Evolutionary conservation across 2,329 filamentous ascomycete species (phyloP).

Genomic region (Pseudopithomyces maydicus): DNA sequence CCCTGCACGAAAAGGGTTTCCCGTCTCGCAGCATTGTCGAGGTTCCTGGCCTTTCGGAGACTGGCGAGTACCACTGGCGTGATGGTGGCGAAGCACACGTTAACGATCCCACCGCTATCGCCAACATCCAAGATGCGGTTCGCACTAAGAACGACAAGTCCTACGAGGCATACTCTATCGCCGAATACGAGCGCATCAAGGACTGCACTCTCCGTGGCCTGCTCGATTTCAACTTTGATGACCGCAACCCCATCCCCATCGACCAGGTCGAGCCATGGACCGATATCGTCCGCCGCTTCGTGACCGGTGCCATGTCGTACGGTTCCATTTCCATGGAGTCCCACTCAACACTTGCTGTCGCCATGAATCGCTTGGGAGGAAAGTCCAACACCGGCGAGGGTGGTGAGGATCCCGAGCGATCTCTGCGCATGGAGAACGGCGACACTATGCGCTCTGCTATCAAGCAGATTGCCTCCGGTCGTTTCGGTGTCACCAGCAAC

Average conservation of each 20-base stretch:
- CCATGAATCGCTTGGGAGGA: slow-evolving; percentile 94
- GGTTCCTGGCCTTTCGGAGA: slow-evolving; percentile 82
- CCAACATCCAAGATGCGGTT: slow-evolving; percentile 95
- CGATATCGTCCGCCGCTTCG: slow-evolving; percentile 94
- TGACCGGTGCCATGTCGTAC: slow-evolving; percentile 97
- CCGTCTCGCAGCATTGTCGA: slow-evolving; percentile 77
- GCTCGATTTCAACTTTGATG: slow-evolving; percentile 95
- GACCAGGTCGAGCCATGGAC: slow-evolving; percentile 99
- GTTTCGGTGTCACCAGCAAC: slow-evolving; percentile 93
- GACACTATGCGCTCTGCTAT: slow-evolving; percentile 98
- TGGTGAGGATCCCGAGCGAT: slow-evolving; percentile 93
- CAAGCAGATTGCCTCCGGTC: slow-evolving; percentile 94
- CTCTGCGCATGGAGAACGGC: slow-evolving; percentile 82
- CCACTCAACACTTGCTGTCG: slow-evolving; percentile 91
- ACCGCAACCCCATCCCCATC: slow-evolving; percentile 81
- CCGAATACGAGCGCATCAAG: slow-evolving; percentile 96
- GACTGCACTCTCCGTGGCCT: slow-evolving; percentile 92
- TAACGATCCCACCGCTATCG: slow-evolving; percentile 93
- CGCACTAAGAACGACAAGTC: slow-evolving; percentile 98
- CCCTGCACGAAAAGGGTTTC: slow-evolving; percentile 92
- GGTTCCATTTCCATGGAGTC: slow-evolving; percentile 99
- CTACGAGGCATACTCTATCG: slow-evolving; percentile 92
- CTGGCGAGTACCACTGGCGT: slow-evolving; percentile 97
- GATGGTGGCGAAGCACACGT: slow-evolving; percentile 94
- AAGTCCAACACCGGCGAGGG: slow-evolving; percentile 98